Evolutionary conservation across 768 basidiomycete genomes (phyloP).

Genomic region (Lactarius indigo): DNA sequence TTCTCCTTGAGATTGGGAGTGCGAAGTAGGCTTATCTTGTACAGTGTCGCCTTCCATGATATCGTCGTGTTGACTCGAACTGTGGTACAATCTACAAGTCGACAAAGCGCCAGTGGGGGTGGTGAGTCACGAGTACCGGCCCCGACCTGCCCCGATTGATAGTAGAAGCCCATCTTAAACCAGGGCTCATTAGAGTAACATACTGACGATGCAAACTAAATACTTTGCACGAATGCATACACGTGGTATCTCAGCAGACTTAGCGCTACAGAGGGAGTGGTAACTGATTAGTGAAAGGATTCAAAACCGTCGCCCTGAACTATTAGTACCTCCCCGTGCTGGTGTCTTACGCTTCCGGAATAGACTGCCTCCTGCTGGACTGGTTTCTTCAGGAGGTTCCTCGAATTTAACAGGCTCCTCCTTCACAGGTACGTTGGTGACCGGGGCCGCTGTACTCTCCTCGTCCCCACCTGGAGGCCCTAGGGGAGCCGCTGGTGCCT

Average conservation of each 20-base stretch:
- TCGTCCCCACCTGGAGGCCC: not conserved
- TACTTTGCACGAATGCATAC: not conserved
- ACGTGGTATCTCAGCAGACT: not conserved
- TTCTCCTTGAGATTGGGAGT: not conserved
- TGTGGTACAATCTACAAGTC: not conserved
- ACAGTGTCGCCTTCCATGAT: not conserved
- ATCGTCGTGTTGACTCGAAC: not conserved
- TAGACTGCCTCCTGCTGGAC: slow-evolving; percentile 12
- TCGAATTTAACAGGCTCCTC: slow-evolving; percentile 21
- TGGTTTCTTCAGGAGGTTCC: not conserved
- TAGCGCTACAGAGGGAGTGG: not conserved
- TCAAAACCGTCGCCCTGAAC: slow-evolving; percentile 22
- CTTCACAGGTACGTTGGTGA: slow-evolving; percentile 1
- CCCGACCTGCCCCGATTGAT: not conserved
- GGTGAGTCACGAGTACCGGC: slow-evolving; percentile 3
- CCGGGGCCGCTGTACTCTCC: not conserved
- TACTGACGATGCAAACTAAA: not conserved
- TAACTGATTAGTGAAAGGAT: not conserved
- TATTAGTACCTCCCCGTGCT: slow-evolving; percentile 13
- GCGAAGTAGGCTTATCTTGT: not conserved
- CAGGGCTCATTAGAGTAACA: not conserved
- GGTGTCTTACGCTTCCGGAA: slow-evolving; percentile 25
- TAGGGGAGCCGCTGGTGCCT: too few relatives aligned
- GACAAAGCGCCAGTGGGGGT: not conserved
- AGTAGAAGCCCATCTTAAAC: not conserved